A percentile compares a stretch with the other conserved stretches of the same genome.
These are phyloP conservation scores for Citrus sp. DNA, from an alignment of 345 rosid species.

Conservation along the genomic window DNA sequence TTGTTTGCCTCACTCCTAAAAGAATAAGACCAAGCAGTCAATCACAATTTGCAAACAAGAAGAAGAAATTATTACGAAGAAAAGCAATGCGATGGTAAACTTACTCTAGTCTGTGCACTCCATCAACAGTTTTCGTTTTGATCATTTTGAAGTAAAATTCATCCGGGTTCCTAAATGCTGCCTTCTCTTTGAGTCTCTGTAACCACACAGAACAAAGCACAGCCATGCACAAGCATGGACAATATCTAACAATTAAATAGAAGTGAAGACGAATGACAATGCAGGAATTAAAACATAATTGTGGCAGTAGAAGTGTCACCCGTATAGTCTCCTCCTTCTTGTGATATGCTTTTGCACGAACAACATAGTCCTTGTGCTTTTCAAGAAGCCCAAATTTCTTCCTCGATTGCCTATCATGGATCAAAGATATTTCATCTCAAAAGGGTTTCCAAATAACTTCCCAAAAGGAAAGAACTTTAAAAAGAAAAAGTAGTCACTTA, in stretches of 20 bases:
- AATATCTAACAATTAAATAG: background rate
- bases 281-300: background rate
- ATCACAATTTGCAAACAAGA: background rate
- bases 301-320: conserved; percentile 21
- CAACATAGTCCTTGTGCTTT: conserved; percentile 89
- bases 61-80: background rate
- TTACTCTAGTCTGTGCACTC: conserved; percentile 74
- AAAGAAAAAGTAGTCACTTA: conserved; percentile 26
- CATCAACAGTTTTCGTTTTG: conserved; percentile 48
- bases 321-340: conserved; percentile 57
- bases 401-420: conserved; percentile 49
- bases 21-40: background rate
- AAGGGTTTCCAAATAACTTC: background rate
- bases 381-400: conserved; percentile 74
- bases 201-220: background rate
- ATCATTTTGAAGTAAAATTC: conserved; percentile 83
- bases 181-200: conserved; percentile 80
- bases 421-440: background rate
- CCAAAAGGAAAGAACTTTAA: background rate
- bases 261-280: background rate
- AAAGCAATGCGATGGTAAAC: background rate
- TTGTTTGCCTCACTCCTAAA: conserved; percentile 67
- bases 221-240: background rate
- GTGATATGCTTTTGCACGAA: conserved; percentile 71
- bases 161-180: conserved; percentile 80